Base-by-base conservation (phyloP, 768 basidiomycete species). In the Leccinum rimulosum region DNA sequence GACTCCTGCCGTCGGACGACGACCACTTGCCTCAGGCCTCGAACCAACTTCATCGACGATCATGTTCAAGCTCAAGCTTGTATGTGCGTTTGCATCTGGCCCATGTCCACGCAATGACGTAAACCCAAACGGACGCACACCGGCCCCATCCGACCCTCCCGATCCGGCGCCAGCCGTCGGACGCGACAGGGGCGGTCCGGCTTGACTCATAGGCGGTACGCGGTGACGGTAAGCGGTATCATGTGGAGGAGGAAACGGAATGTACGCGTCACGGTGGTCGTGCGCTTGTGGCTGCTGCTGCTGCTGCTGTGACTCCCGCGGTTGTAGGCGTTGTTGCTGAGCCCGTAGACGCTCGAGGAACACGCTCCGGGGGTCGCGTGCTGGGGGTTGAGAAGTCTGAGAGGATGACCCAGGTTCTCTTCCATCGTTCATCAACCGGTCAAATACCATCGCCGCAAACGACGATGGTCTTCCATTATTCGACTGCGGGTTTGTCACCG, bases 371-470 rank as follows among this genome's bases (percentile, higher is more conserved):
- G 35, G 12, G 7, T 70, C 64, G 3, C 61, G 63, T 8, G 52
- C 4, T 2, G 40, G 40, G 2, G 60, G 30, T 27, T 36, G 36
- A 0, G 57, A 25, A 3, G 6, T 60, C 11, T 47, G 56, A 11
- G 60, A 28, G 7, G 57, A n/a, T 17, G 60, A 17, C 68, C 53
- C 57, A 38, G 54, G 5, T 3, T 66, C 68, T n/a, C 66, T 55
- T 25, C 48, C 58, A 5, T 69, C 68, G 43, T 43, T 52, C 59
- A 59, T 61, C 59, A 68, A 27, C 14, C 66, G 57, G 36, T 69
- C 69, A 45, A 68, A 63, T 36, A 59, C 55, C 49, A 70, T 57
- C 52, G 63, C 49, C 25, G 61, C 55, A 55, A 64, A 63, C 52
- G 68, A 56, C 3, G 38, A 36, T 1, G 68, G 62, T 45, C 68